Percentiles rank a stretch among this genome's conserved stretches.
Evolutionary conservation across 331 rosid species (phyloP).

Genomic region (Saraca asoca): DNA sequence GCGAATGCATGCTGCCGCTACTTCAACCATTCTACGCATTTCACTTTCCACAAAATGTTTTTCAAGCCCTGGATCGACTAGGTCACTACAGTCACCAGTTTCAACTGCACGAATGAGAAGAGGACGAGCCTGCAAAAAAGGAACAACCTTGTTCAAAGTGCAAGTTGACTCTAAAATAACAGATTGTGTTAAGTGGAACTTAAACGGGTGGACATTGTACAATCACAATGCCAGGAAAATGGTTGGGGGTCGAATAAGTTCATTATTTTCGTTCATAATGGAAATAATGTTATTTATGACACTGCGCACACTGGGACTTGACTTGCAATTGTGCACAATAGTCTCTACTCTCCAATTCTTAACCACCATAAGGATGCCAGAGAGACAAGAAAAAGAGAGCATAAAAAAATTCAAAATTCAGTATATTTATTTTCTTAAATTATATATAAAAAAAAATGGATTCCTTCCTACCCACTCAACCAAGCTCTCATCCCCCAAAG

Average conservation of each 20-base stretch:
- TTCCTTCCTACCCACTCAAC: slow-evolving; percentile 81
- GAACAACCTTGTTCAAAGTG: slow-evolving; percentile 22
- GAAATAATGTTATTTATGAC: neutral
- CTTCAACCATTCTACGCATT: slow-evolving; percentile 83
- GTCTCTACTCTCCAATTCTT: neutral
- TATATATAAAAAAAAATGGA: slow-evolving; percentile 1
- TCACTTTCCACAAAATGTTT: slow-evolving; percentile 62
- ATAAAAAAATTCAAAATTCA: neutral
- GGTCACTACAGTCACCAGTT: slow-evolving; percentile 56
- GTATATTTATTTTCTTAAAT: slow-evolving; percentile 22
- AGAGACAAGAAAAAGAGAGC: neutral
- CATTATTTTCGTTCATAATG: neutral
- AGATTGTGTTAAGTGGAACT: neutral
- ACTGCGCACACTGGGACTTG: neutral
- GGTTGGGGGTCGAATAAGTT: neutral
- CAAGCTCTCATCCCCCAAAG: slow-evolving; percentile 94
- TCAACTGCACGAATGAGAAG: slow-evolving; percentile 67
- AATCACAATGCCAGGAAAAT: neutral
- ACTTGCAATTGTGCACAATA: neutral
- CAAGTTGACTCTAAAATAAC: slow-evolving; percentile 12
- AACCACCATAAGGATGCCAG: neutral
- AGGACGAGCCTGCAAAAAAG: slow-evolving; percentile 78
- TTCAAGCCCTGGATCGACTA: slow-evolving; percentile 74
- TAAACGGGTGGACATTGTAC: neutral
- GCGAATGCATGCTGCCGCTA: slow-evolving; percentile 95